Conservation (phyloP, 352 stramenopile genomes). For the Salisapilia sapeloensis region DNA sequence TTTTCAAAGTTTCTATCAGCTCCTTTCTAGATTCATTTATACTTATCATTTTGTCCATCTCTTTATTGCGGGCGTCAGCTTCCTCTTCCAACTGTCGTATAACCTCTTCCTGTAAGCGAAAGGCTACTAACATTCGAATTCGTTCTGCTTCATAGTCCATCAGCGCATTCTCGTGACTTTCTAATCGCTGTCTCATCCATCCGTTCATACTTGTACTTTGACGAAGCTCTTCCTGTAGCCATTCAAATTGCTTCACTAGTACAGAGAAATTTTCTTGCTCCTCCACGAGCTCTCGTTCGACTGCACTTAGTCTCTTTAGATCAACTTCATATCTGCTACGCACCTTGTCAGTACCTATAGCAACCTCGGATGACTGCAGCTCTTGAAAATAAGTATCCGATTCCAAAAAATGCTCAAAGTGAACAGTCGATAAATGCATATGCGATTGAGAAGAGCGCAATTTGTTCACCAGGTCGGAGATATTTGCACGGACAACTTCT, state of each 20-base stretch:
- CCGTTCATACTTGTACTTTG: too few relatives aligned
- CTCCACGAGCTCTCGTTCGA: conserved; percentile 43
- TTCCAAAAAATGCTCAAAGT: conserved; percentile 34
- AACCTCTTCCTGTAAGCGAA: too few relatives aligned
- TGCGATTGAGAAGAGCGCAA: conserved; percentile 3
- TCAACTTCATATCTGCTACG: conserved; percentile 13
- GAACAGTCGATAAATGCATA: too few relatives aligned
- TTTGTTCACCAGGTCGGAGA: conserved; percentile 3
- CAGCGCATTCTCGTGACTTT: too few relatives aligned
- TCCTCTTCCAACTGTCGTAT: too few relatives aligned
- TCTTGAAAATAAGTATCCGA: conserved; percentile 19
- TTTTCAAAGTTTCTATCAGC: too few relatives aligned
- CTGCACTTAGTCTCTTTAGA: conserved; percentile 31
- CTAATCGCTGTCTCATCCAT: too few relatives aligned
- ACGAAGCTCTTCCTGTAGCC: conserved; percentile 10
- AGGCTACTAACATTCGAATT: too few relatives aligned
- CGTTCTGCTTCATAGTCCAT: too few relatives aligned
- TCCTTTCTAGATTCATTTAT: too few relatives aligned
- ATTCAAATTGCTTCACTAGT: conserved; percentile 39
- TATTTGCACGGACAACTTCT: conserved; percentile 5
- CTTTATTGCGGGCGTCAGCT: too few relatives aligned
- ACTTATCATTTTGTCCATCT: too few relatives aligned
- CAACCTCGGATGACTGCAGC: conserved; percentile 5
- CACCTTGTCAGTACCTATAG: conserved; percentile 10
- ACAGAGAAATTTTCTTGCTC: conserved; percentile 56